These are phyloP conservation scores for Bipolaris cookei DNA, from an alignment of 2,329 filamentous ascomycete genomes.

Conservation along the genomic window DNA sequence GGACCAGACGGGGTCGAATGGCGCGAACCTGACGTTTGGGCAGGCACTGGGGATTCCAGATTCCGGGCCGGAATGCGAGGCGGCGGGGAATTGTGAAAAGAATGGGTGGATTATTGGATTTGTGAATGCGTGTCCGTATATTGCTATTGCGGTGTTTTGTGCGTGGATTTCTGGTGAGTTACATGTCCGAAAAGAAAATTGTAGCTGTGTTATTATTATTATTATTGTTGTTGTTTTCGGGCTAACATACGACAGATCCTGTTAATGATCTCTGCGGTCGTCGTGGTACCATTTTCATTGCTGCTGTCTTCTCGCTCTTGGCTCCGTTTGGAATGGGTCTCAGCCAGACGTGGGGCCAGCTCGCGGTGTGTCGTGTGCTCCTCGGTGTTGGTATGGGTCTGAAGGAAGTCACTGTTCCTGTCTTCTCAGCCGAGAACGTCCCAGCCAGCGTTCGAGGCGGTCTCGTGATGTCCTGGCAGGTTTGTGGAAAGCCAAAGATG, in stretches of 20 bases:
- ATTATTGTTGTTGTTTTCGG: too few relatives aligned
- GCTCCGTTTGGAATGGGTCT: conserved; percentile 46
- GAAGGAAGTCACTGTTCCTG: conserved; percentile 54
- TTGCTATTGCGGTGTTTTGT: conserved; percentile 37
- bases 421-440: conserved; percentile 56
- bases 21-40: conserved; percentile 67
- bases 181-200: too few relatives aligned
- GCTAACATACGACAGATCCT: conserved; percentile 21
- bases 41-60: conserved; percentile 41
- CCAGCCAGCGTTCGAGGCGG: conserved; percentile 58
- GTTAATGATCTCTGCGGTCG: conserved; percentile 41
- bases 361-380: conserved; percentile 48
- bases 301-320: conserved; percentile 44
- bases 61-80: conserved; percentile 27
- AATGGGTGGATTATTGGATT: conserved; percentile 46
- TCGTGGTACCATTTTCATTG: conserved; percentile 44
- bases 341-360: conserved; percentile 49
- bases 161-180: conserved; percentile 31
- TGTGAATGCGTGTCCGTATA: conserved; percentile 41
- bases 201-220: not conserved
- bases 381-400: conserved; percentile 54
- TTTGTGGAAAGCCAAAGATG: not conserved
- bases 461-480: conserved; percentile 56
- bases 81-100: conserved; percentile 35
- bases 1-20: conserved; percentile 63